Evolutionary conservation across 192 early-diverging fungal species (phyloP), one percentile per base, ranked within the genome.

Genomic region (Backusella morwellensis): DNA sequence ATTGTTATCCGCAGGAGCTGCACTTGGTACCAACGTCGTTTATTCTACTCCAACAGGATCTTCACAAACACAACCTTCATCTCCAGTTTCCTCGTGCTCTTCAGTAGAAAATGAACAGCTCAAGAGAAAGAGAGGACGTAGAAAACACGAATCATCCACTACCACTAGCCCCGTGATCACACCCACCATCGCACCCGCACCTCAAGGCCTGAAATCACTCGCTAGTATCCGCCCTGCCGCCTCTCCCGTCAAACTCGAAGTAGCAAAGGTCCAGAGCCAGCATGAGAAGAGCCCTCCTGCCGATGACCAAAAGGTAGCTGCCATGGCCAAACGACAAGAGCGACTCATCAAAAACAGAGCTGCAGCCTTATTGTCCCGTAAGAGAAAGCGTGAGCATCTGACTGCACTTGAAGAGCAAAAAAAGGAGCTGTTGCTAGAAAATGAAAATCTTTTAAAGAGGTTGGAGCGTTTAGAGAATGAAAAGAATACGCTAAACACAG

Each of bases 261-360:
- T 23, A 56, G 21, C 56, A 63, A 56, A n/a, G 8, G 21, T 63
- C 4, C 56, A 29, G 11, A 56, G 8, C 67, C 23, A 26, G 11
- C 6, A 63, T 29, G 56, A 63, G 2, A 63, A 63, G 3, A 56
- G 21, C 56, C 23, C 21, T 17, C 47, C n/a, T 11, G 26, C 6
- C 0, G 4, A 29, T 38, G n/a, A 19, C 26, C 76, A 38, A 41
- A 78, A 78, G 26, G 44, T 32, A 47, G 81, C 86, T 0, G 82
- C 83, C n/a, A 83, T 87, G 32, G 85, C 88, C 19, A 98, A 97
- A 81, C 87, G 93, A 34, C 93, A 95, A 75, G 93, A 95, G 77
- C 87, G 97, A 32, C 80, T 98, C 74, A 95, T 98, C 68, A 97
- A 96, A 85, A 98, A 98, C 83, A 91, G 97, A n/a, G 95, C 93